Evolutionary conservation across 169 alveolate genomes (phyloP), one percentile per base, ranked within the genome.

Genomic region (Plasmodium knowlesi): DNA sequence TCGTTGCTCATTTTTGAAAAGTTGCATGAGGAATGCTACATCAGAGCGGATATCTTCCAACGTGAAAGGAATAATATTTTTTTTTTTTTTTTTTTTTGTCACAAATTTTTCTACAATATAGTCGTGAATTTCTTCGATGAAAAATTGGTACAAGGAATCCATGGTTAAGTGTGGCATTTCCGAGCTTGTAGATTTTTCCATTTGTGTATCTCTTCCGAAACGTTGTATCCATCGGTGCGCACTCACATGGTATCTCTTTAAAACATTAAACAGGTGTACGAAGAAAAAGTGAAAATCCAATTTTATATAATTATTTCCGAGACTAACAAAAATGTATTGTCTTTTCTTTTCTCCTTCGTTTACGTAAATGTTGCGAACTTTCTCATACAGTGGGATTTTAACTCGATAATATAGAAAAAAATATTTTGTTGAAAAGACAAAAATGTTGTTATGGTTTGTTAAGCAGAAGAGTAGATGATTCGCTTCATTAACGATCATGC

Each of bases 91-190:
- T 86, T 41, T 74, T 14, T 57, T 78, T 57, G 74, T 86, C 57
- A 86, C 14, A 73, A 86, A 74, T 25, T 53, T 43, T 3, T 76
- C 93, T n/a, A 86, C 30, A 34, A 86, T 12, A 37, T 86, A 74
- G 70, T 86, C 93, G 32, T 86, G 86, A 32, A 86, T 86, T 53
- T 74, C 79, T 86, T 86, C 93, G 9, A 86, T 19, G 22, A 76
- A 76, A 50, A 73, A 73, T 12, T 8, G 30, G 37, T 67, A 5
- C 14, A 70, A 12, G 16, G 41, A n/a, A 4, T 54, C 82, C 43
- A 16, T 14, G 10, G 43, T 82, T 50, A 12, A 28, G 25, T 22
- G 71, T 25, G 34, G 43, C 2, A 50, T 50, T 82, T 82, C 43
- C 30, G 28, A 6, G n/a, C 10, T 6, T 19, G 25, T 19, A 22